These are phyloP conservation scores for Setaria italica DNA, from an alignment of 202 grass and related monocot species.

Conservation along the genomic window DNA sequence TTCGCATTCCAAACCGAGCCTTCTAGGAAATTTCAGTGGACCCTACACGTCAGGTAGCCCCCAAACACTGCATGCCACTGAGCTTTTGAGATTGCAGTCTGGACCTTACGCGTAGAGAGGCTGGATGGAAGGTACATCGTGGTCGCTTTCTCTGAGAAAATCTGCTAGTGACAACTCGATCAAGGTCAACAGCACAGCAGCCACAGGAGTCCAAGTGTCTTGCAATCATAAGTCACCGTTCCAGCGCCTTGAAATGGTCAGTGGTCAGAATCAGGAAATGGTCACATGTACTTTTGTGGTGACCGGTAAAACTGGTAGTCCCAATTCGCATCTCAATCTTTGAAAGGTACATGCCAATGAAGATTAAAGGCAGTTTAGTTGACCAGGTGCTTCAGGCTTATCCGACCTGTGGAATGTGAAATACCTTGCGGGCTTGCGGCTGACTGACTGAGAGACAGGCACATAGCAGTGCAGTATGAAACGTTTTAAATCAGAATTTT, in stretches of 20 bases:
- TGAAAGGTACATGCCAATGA: conserved; percentile 8
- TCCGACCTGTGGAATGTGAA: background rate
- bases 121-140: background rate
- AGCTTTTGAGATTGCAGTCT: background rate
- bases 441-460: background rate
- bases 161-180: background rate
- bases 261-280: conserved; percentile 24
- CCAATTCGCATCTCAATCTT: background rate
- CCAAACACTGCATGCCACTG: background rate
- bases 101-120: background rate
- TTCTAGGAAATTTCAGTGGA: background rate
- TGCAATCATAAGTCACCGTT: background rate
- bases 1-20: background rate
- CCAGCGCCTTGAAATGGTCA: conserved; percentile 38
- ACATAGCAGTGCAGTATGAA: background rate
- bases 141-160: background rate
- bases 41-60: background rate
- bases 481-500: background rate
- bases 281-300: conserved; percentile 21
- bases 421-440: background rate
- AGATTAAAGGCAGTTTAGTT: conserved; percentile 26
- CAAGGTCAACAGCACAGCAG: background rate
- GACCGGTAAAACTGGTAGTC: background rate
- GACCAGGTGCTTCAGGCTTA: background rate
- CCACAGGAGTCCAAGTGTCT: conserved; percentile 25